Evolutionary conservation across 2,329 filamentous ascomycete species (phyloP).

Genomic region (Neopestalotiopsis sp.): DNA sequence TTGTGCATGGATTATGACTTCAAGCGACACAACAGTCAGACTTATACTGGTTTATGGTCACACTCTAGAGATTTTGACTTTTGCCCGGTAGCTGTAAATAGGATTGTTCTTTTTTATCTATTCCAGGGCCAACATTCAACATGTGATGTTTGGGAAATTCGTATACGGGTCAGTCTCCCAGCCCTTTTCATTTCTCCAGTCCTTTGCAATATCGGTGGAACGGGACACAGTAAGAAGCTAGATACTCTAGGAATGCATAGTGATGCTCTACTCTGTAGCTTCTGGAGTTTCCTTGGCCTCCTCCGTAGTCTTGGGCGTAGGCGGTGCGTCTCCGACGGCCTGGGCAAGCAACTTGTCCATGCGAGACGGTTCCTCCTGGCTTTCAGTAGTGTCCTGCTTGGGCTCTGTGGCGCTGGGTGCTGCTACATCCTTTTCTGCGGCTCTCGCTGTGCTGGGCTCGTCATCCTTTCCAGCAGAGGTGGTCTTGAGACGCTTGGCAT

Average conservation of each 20-base stretch:
- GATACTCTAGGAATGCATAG: not conserved
- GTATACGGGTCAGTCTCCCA: not conserved
- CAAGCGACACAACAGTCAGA: not conserved
- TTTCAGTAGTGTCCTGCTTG: not conserved
- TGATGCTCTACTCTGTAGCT: not conserved
- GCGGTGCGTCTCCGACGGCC: conserved; percentile 13
- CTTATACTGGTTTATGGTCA: not conserved
- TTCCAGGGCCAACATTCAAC: not conserved
- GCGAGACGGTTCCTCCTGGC: not conserved
- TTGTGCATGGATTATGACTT: not conserved
- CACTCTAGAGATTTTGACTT: not conserved
- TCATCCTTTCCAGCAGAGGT: not conserved
- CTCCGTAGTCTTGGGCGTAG: not conserved
- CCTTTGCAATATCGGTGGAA: not conserved
- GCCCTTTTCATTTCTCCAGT: too few relatives aligned
- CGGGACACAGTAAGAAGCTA: not conserved
- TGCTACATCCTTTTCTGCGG: not conserved
- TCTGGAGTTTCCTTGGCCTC: not conserved
- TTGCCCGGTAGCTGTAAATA: not conserved
- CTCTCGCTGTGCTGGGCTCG: not conserved
- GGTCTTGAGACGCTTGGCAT: conserved; percentile 14
- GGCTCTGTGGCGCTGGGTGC: not conserved
- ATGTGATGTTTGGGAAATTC: not conserved
- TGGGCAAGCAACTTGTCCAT: conserved; percentile 17
- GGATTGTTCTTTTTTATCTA: conserved; percentile 6